These are phyloP conservation scores for Massospora cicadina DNA, from an alignment of 371 early-diverging fungal genomes.

Conservation along the genomic window DNA sequence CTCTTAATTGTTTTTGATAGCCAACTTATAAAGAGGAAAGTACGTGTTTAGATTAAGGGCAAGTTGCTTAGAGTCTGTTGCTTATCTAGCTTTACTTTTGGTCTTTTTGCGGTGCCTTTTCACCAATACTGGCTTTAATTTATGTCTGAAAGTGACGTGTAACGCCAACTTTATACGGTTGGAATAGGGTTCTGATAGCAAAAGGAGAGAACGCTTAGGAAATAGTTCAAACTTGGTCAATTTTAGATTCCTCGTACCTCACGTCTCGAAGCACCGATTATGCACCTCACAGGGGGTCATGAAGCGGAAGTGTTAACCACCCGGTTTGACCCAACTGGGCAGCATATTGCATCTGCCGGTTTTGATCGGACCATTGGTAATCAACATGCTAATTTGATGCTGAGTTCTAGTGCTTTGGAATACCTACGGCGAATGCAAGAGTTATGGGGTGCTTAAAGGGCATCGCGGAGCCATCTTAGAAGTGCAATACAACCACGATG, in stretches of 20 bases:
- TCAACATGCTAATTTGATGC: conserved; percentile 13
- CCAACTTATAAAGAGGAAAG: too few species aligned
- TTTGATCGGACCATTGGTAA: conserved; percentile 66
- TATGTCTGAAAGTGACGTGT: neutral
- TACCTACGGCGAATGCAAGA: conserved; percentile 72
- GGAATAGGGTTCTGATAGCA: neutral
- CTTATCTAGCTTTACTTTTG: neutral
- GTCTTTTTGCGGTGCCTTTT: neutral
- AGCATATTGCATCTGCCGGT: conserved; percentile 66
- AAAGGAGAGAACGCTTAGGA: too few species aligned
- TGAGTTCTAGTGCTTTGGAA: conserved; percentile 64
- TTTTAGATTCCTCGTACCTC: conserved; percentile 62
- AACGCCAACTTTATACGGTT: neutral
- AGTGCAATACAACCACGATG: conserved; percentile 77
- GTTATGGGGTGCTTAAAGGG: conserved; percentile 70
- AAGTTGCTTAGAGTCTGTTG: neutral
- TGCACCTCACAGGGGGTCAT: conserved; percentile 65
- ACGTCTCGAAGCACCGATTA: conserved; percentile 68
- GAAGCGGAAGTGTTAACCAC: conserved; percentile 68
- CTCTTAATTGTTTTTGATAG: too few species aligned
- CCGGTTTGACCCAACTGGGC: conserved; percentile 71
- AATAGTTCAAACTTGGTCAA: too few species aligned
- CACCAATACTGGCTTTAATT: neutral
- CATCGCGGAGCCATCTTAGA: conserved; percentile 74
- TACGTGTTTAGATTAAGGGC: too few species aligned